Percentiles rank a stretch among this genome's conserved stretches.
Evolutionary conservation across 2,329 filamentous ascomycete species (phyloP).

Genomic region (Aspergillus sp.): DNA sequence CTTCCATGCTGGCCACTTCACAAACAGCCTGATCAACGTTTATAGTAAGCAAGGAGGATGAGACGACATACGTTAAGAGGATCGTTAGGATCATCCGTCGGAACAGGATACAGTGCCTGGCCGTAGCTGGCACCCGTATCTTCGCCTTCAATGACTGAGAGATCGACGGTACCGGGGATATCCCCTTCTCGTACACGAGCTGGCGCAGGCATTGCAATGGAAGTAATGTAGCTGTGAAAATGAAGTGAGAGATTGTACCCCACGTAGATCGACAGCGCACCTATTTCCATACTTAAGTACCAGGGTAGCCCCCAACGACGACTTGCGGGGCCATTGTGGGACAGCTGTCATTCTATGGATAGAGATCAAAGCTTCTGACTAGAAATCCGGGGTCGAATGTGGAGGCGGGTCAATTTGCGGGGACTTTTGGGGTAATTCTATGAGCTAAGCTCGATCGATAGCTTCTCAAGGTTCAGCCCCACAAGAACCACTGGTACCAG

Average conservation of each 20-base stretch:
- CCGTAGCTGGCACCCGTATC: slow-evolving; percentile 58
- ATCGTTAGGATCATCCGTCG: slow-evolving; percentile 65
- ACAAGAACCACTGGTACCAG: neutral
- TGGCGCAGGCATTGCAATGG: neutral
- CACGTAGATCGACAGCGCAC: neutral
- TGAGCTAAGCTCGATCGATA: neutral
- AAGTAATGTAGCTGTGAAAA: neutral
- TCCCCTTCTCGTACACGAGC: slow-evolving; percentile 59
- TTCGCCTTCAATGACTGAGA: slow-evolving; percentile 59
- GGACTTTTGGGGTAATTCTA: neutral
- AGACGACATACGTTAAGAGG: slow-evolving; percentile 53
- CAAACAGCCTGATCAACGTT: neutral
- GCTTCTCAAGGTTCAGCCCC: neutral
- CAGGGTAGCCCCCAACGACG: neutral
- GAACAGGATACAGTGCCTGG: slow-evolving; percentile 65
- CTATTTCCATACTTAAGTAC: neutral
- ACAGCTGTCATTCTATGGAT: neutral
- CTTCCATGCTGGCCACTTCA: slow-evolving; percentile 59
- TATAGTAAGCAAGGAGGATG: neutral
- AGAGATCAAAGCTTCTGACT: neutral
- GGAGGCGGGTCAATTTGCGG: slow-evolving; percentile 6
- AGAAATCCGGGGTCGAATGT: neutral
- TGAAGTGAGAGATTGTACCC: neutral
- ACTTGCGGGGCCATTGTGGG: slow-evolving; percentile 6
- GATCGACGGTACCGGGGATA: slow-evolving; percentile 61